These are phyloP conservation scores for Venturia nashicola DNA, from an alignment of 2,329 filamentous ascomycete species.

Conservation along the genomic window DNA sequence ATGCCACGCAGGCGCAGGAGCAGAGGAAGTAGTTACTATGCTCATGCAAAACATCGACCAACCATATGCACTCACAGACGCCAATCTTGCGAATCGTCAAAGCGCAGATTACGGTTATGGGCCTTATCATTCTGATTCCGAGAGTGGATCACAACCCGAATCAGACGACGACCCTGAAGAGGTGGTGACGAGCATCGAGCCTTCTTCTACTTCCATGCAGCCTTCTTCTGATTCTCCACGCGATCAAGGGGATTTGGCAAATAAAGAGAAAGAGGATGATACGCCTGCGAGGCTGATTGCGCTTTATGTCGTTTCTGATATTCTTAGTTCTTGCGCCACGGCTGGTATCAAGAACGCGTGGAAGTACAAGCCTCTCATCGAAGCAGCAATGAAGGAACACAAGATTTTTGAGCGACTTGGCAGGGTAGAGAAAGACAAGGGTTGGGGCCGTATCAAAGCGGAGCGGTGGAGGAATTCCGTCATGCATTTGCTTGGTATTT, in stretches of 20 bases:
- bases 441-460: slow-evolving; percentile 69
- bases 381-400: slow-evolving; percentile 53
- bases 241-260: not conserved
- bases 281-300: slow-evolving; percentile 67
- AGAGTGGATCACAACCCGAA: slow-evolving; percentile 19
- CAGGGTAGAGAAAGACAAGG: slow-evolving; percentile 54
- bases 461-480: slow-evolving; percentile 35
- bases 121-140: slow-evolving; percentile 17
- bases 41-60: slow-evolving; percentile 70
- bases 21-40: slow-evolving; percentile 84
- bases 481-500: slow-evolving; percentile 21
- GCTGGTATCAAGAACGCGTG: slow-evolving; percentile 73
- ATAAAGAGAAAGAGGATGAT: slow-evolving; percentile 41
- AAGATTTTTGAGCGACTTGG: slow-evolving; percentile 67
- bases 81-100: slow-evolving; percentile 44
- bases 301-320: slow-evolving; percentile 69
- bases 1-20: slow-evolving; percentile 69
- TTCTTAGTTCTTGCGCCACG: slow-evolving; percentile 64
- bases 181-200: slow-evolving; percentile 1
- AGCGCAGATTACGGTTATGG: slow-evolving; percentile 28
- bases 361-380: slow-evolving; percentile 74
- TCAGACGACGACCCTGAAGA: slow-evolving; percentile 7
- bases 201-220: not conserved
- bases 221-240: slow-evolving; percentile 12
- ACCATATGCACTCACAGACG: slow-evolving; percentile 61